These are phyloP conservation scores for Phytopythium litorale DNA, from an alignment of 352 stramenopile genomes.

Conservation along the genomic window DNA sequence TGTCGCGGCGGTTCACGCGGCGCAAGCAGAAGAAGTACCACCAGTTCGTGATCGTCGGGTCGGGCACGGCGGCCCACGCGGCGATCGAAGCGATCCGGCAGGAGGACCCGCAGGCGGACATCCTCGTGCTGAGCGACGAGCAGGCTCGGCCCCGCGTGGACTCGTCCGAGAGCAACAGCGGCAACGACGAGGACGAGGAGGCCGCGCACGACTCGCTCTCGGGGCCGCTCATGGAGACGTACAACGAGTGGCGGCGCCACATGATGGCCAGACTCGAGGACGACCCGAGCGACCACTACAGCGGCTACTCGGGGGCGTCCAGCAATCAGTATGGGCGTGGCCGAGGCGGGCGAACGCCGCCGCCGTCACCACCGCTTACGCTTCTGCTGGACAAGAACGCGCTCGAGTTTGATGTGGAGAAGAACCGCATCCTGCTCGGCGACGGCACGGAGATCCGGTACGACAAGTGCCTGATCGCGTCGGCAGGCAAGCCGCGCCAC, in stretches of 20 bases:
- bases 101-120: slow-evolving; percentile 67
- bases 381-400: slow-evolving; percentile 72
- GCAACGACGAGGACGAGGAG: slow-evolving; percentile 11
- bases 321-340: neutral
- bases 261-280: slow-evolving; percentile 77
- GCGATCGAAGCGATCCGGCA: slow-evolving; percentile 91
- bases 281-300: slow-evolving; percentile 30
- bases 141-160: slow-evolving; percentile 58
- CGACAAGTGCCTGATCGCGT: slow-evolving; percentile 87
- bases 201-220: slow-evolving; percentile 22
- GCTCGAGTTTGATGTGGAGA: slow-evolving; percentile 84
- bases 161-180: slow-evolving; percentile 18
- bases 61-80: slow-evolving; percentile 83
- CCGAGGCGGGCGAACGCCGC: neutral
- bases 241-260: slow-evolving; percentile 90
- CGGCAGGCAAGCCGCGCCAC: slow-evolving; percentile 69
- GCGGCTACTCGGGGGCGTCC: neutral
- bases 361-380: slow-evolving; percentile 43
- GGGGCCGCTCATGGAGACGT: slow-evolving; percentile 72
- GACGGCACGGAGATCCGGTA: slow-evolving; percentile 82
- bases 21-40: slow-evolving; percentile 78
- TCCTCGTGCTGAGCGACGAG: slow-evolving; percentile 88
- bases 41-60: slow-evolving; percentile 88
- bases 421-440: slow-evolving; percentile 74
- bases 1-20: slow-evolving; percentile 59